These are phyloP conservation scores for Solanum appendiculatum DNA, from an alignment of 257 asterid species.

Conservation along the genomic window DNA sequence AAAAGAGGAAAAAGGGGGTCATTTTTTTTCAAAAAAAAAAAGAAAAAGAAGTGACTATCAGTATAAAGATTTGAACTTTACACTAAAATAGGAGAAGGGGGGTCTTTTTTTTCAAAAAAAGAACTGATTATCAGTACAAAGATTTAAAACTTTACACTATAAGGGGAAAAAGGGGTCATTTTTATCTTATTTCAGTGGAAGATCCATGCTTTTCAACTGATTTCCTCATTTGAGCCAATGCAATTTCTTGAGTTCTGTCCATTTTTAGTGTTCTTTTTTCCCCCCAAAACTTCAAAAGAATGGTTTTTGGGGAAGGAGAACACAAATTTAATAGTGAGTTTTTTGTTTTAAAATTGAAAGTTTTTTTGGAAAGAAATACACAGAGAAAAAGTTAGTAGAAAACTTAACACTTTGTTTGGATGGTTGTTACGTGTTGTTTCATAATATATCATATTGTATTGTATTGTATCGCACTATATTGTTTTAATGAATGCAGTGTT, in stretches of 20 bases:
- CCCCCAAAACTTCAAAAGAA: neutral
- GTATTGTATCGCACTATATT: too few species aligned
- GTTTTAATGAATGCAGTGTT: too few species aligned
- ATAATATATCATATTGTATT: too few species aligned
- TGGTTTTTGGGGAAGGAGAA: neutral
- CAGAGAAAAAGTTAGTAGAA: neutral
- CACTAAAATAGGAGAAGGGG: neutral
- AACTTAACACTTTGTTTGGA: too few species aligned
- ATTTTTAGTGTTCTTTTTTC: neutral
- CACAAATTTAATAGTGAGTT: neutral
- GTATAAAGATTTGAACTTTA: neutral
- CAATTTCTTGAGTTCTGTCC: constrained; percentile 27
- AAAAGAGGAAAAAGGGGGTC: too few species aligned
- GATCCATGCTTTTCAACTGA: constrained; percentile 52
- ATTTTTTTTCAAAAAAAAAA: too few species aligned
- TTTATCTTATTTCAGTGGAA: constrained; percentile 38
- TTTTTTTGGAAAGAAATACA: neutral
- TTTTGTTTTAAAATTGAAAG: neutral
- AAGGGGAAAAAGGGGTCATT: neutral
- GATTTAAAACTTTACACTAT: neutral
- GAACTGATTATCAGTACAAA: neutral
- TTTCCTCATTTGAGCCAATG: constrained; percentile 49
- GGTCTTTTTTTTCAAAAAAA: too few species aligned
- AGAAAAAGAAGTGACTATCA: too few species aligned
- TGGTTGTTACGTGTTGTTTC: too few species aligned